A percentile compares a stretch with the other conserved stretches of the same genome.
phyloP scores from a whole-genome alignment of 495 filamentous ascomycete genomes.

The Podospora appendiculata region DNA sequence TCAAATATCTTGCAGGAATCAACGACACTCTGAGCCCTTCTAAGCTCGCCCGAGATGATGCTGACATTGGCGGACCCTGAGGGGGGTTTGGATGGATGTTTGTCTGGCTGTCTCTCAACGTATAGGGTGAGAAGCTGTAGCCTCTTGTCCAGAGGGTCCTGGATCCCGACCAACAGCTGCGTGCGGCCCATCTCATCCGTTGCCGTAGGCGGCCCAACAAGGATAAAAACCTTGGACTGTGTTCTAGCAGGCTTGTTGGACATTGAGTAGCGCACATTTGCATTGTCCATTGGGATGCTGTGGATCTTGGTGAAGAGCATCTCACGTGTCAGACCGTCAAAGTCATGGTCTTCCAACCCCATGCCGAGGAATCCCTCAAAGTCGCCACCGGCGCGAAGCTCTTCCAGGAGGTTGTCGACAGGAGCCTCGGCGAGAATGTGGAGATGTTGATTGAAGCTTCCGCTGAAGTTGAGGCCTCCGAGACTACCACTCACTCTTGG shows the following conservation, averaged over 20 bases:
- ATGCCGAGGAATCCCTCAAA: conserved; percentile 64
- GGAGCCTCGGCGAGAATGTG: conserved; percentile 56
- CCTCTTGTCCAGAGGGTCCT: conserved; percentile 57
- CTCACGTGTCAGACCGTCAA: conserved; percentile 63
- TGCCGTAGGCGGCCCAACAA: conserved; percentile 48
- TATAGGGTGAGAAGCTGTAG: conserved; percentile 61
- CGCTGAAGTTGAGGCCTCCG: conserved; percentile 25
- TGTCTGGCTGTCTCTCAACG: conserved; percentile 26
- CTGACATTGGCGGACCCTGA: not conserved
- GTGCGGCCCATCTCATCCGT: conserved; percentile 41
- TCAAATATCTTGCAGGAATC: conserved; percentile 72
- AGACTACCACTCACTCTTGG: conserved; percentile 52
- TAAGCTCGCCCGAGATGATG: conserved; percentile 34
- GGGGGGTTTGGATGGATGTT: conserved; percentile 5
- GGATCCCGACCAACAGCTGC: conserved; percentile 58
- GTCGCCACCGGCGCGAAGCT: conserved; percentile 50
- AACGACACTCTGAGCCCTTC: conserved; percentile 51
- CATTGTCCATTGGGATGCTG: conserved; percentile 56
- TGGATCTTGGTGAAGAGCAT: conserved; percentile 67
- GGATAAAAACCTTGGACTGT: conserved; percentile 55
- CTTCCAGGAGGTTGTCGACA: conserved; percentile 66
- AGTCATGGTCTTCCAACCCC: conserved; percentile 61
- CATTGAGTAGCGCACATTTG: conserved; percentile 48
- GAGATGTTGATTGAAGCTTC: conserved; percentile 26
- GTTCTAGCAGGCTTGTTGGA: conserved; percentile 38